phyloP scores from a whole-genome alignment of 2,329 filamentous ascomycete species.

The Hymenotorrendiella dingleyae region DNA sequence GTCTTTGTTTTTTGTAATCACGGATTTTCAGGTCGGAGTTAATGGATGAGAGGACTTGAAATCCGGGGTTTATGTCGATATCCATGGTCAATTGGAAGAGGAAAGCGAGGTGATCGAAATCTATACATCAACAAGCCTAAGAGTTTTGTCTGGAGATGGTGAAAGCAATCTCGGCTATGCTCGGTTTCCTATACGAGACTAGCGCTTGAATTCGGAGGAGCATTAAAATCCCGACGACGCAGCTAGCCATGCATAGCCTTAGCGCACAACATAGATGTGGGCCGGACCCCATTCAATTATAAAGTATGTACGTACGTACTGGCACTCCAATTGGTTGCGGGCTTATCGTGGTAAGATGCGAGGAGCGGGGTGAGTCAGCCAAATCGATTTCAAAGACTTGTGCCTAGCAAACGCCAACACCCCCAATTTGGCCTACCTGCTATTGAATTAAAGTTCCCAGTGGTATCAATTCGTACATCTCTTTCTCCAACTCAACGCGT shows the following conservation, averaged over 20 bases:
- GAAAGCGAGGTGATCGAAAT: slow-evolving; percentile 13
- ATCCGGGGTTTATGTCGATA: slow-evolving; percentile 10
- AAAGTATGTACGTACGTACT: too few species aligned
- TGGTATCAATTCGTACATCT: too few species aligned
- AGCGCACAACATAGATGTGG: slow-evolving; percentile 9
- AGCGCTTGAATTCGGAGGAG: slow-evolving; percentile 11
- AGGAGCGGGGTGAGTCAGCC: too few species aligned
- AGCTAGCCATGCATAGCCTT: too few species aligned
- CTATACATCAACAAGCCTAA: slow-evolving; percentile 12
- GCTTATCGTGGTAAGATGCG: too few species aligned
- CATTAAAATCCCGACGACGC: slow-evolving; percentile 10
- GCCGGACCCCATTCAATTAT: slow-evolving; percentile 7
- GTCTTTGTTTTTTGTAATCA: slow-evolving; percentile 15
- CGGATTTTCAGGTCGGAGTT: slow-evolving; percentile 14
- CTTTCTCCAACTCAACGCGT: too few species aligned
- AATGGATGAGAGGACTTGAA: slow-evolving; percentile 13
- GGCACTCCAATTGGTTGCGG: too few species aligned
- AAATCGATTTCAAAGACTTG: too few species aligned
- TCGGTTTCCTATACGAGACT: slow-evolving; percentile 14
- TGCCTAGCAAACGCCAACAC: too few species aligned
- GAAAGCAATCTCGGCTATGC: slow-evolving; percentile 13
- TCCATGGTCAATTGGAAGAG: slow-evolving; percentile 10
- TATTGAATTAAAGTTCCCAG: too few species aligned
- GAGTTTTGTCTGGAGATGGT: slow-evolving; percentile 12
- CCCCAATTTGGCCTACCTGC: too few species aligned